Conservation (phyloP, 2,329 filamentous ascomycete species). For the Cladophialophora chaetospira region DNA sequence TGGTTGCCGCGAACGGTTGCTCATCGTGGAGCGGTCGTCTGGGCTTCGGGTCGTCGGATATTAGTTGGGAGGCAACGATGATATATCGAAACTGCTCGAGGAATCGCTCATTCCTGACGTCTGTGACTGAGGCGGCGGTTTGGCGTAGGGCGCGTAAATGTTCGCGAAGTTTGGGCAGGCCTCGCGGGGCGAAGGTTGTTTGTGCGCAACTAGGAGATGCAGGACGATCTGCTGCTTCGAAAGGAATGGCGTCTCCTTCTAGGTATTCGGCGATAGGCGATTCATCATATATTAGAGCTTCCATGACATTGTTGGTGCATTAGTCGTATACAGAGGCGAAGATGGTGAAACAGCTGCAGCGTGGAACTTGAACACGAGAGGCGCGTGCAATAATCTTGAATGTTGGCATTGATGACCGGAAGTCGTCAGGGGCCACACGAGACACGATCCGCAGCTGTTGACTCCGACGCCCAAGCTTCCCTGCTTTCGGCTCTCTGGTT, state of each 20-base stretch:
- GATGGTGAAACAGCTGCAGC: constrained; percentile 2
- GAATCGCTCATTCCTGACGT: constrained; percentile 64
- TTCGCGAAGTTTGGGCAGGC: constrained; percentile 24
- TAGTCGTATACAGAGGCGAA: not conserved
- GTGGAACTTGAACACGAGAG: constrained; percentile 1
- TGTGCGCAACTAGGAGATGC: constrained; percentile 42
- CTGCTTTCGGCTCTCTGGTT: not conserved
- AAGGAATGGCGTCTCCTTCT: constrained; percentile 66
- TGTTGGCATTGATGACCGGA: not conserved
- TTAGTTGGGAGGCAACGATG: constrained; percentile 85
- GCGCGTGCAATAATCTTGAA: not conserved
- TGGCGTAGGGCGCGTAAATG: constrained; percentile 24
- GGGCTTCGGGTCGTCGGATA: constrained; percentile 67
- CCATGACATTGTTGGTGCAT: constrained; percentile 60
- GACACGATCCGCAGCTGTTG: not conserved
- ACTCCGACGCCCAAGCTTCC: not conserved
- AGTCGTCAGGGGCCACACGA: not conserved
- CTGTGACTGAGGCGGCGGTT: constrained; percentile 25
- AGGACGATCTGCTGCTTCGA: constrained; percentile 38
- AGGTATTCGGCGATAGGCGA: constrained; percentile 87
- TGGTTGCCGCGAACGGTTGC: constrained; percentile 34
- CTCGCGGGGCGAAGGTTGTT: constrained; percentile 50
- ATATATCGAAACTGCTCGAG: constrained; percentile 92
- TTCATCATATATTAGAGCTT: constrained; percentile 82
- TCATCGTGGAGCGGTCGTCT: constrained; percentile 19